Base-by-base conservation (phyloP, 129 eudicot genomes). In the Arctium lappa region DNA sequence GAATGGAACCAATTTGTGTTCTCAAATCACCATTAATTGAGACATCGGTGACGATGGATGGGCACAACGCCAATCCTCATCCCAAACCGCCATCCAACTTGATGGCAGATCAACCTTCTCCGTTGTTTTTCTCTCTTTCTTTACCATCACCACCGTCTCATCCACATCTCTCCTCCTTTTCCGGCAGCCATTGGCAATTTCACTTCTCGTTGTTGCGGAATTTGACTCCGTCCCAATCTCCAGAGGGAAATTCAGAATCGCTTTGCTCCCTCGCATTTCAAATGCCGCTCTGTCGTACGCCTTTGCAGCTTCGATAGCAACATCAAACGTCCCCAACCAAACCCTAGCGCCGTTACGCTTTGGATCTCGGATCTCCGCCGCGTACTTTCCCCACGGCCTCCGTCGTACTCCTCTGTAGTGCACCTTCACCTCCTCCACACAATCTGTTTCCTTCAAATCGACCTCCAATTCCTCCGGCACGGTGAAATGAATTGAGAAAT, bases 311-410 rank as follows among this genome's bases (percentile, higher is more conserved):
- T 80, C 90, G 9, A 85, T 44, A 7, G 87, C 93, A 13, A 88
- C 81, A 68, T 87, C 90, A 79, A 74, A 89, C 0, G 93, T 89
- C 62, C 93, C 90, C 1, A 89, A 69, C 93, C 93, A 89, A 39
- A 89, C 87, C 39, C 93, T 79, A 22, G 87, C 77, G 6, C 93
- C 93, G 9, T 86, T 81, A 11, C 87, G 85, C 31, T 75, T 82
- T 10, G 93, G 89, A 40, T 89, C 90, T 0, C 90, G 87, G 37
- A 89, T 89, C 88, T 89, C 93, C 18, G 93, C 89, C 38, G 93
- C 90, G 84, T 50, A 89, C 82, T 89, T 89, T 2, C 92, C 92
- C 90, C 92, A 89, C 50, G 92, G 92, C 84, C 92, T 39, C 70
- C 72, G 88, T 77, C 93, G 72, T 34, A 89, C 93, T 0, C 93